Evolutionary conservation across 2,329 filamentous ascomycete genomes (phyloP), one percentile per base, ranked within the genome.

Genomic region (Sphaerulina musiva): DNA sequence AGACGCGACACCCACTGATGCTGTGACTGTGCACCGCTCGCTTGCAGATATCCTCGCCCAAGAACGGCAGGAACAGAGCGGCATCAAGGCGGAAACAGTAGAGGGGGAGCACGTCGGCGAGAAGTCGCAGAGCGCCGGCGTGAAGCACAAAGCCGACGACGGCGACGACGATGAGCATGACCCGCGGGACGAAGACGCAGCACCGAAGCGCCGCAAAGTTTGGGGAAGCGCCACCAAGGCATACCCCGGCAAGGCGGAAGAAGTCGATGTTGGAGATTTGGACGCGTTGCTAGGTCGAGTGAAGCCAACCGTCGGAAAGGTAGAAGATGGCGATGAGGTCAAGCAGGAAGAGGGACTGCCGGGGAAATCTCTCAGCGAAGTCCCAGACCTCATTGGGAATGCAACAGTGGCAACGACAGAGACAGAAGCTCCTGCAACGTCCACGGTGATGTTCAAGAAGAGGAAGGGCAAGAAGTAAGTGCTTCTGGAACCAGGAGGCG

Each of bases 391-490:
- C 41, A 45, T 42, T 12, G 38, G 31, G 48, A 51, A n/a, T 40
- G 38, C 54, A 9, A 29, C 12, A 9, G 26, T 10, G 7, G 43
- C 32, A 11, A 11, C 42, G 11, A 48, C 55, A 10, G 57, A 60
- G 44, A 42, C 58, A 34, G 55, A 68, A 58, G 62, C 62, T 38
- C 60, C 59, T 44, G 67, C 68, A 9, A 75, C 78, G 2, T 69
- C 72, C 6, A 76, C 79, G 0, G 78, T 89, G 2, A 74, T 89
- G 2, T 93, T 92, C 72, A 92, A 91, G 73, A 91, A 90, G 73
- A 76, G 87, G 51, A 92, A 89, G 66, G 60, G 62, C 17, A 70
- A 70, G 61, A 67, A 62, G 51, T 69, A 68, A 70, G 44, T n/a
- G 17, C 29, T 10, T n/a, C 12, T 38, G 34, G 26, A 29, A 29